Base-by-base conservation (phyloP, 345 rosid species). In the Acer saccharum region DNA sequence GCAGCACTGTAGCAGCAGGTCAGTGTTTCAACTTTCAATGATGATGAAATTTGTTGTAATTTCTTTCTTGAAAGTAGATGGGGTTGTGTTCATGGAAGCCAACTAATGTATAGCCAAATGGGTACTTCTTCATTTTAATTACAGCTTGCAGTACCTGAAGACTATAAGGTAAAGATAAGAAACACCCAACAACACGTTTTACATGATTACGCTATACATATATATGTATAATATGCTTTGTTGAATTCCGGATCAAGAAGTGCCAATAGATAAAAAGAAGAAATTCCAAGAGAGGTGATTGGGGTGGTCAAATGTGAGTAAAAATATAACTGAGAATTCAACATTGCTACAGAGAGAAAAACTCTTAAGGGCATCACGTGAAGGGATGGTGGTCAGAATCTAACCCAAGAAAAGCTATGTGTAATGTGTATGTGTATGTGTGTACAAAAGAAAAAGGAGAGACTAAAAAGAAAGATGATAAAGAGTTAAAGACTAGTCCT, bases 281-380 rank as follows among this genome's bases (percentile, higher is more conserved):
- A 73, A 21, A 73, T 52, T 52, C 0, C 21, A 9, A 43, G 32
- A 6, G 25, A 62, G 57, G 63, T 12, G 17, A 66, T 10, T 35
- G 21, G 27, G 73, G 39, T 77, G 80, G 83, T 86, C 84, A 81
- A 84, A 80, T 76, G 69, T 72, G 73, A 35, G 39, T 69, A 52
- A 74, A 74, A 78, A 74, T 70, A 43, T 27, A 77, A 75, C 77
- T 48, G 77, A 61, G 83, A 70, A 80, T 43, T 79, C 71, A 76
- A 77, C 79, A 81, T 79, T 76, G 70, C 81, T 65, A 67, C 70
- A 25, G 25, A 71, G 77, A 79, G 84, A 80, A 81, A 82, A 80
- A 83, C 78, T 77, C 81, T 25, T 83, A 72, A 85, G 79, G 44
- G 44, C 76, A 77, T 83, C 86, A 83, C 87, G 84, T 85, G 87